A percentile compares a stretch with the other conserved stretches of the same genome.
These are phyloP conservation scores for Arthroderma sp. DNA, from an alignment of 2,329 filamentous ascomycete genomes.

Conservation along the genomic window DNA sequence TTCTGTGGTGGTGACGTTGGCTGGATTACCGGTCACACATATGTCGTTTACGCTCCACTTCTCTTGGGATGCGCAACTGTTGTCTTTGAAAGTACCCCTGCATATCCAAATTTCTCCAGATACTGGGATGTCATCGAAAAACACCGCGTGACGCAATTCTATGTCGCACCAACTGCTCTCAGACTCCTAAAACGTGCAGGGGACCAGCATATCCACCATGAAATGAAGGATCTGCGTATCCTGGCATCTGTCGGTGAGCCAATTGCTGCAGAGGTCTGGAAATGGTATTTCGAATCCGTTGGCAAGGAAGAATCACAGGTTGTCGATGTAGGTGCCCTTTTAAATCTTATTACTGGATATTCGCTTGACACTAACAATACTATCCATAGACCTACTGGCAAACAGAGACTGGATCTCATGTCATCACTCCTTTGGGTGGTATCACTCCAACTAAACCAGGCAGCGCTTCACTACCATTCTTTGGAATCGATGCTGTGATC, in stretches of 20 bases:
- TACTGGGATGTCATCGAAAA: constrained; percentile 99
- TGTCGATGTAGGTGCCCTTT: constrained; percentile 62
- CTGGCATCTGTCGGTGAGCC: constrained; percentile 93
- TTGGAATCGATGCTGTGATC: constrained; percentile 93
- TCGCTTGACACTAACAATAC: background rate
- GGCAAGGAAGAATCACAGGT: constrained; percentile 88
- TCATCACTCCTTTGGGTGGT: constrained; percentile 85
- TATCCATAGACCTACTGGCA: constrained; percentile 85
- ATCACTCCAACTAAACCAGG: constrained; percentile 94
- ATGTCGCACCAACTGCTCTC: constrained; percentile 89
- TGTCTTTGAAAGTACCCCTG: constrained; percentile 94
- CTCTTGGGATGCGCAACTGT: constrained; percentile 87
- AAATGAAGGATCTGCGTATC: constrained; percentile 81
- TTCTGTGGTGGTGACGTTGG: constrained; percentile 98
- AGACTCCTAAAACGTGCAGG: constrained; percentile 90
- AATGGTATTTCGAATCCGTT: constrained; percentile 96
- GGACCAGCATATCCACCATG: constrained; percentile 75
- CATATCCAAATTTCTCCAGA: constrained; percentile 92
- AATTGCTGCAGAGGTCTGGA: constrained; percentile 96
- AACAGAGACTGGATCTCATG: constrained; percentile 94
- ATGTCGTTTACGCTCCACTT: constrained; percentile 91
- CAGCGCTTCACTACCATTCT: constrained; percentile 91
- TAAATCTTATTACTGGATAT: background rate
- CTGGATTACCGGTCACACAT: constrained; percentile 98
- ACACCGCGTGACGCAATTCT: constrained; percentile 93